Evolutionary conservation across 164 flowering plant species (phyloP), one percentile per base, ranked within the genome.

Genomic region (Chloranthus sessilifolius): DNA sequence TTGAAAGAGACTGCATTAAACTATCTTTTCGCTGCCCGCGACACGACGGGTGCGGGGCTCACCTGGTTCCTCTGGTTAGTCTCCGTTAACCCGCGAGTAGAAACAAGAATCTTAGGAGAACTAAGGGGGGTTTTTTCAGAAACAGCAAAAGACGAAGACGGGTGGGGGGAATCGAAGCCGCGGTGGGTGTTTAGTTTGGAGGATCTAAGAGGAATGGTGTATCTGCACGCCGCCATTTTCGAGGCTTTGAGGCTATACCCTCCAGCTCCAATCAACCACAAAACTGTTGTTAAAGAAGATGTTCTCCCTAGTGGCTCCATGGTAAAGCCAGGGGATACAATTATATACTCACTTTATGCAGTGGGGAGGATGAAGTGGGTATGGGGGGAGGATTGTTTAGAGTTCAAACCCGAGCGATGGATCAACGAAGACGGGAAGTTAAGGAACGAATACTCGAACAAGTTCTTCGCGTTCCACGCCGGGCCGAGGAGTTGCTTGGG

Each of bases 401-500:
- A 71, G 14, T 72, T 64, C 31, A 72, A 59, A 57, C 76, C 76
- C 0, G 73, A 72, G 56, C 61, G 76, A 27, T 72, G 75, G 75
- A 52, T 67, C 5, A 21, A 61, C 2, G 54, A 47, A 17, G 27
- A 45, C 14, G 72, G 72, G 15, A 46, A 43, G 30, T 33, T 71
- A 22, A 64, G 35, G 37, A 50, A 64, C 36, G 72, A 60, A 43
- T 56, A 55, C 1, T 37, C 57, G 9, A 60, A 47, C 36, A 74
- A 71, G 61, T 68, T 71, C 27, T 55, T 50, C 5, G 56, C 61
- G 0, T 74, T 74, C 57, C 66, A 60, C 38, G 57, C 52, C 0
- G 79, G 79, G 2, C 80, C 80, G 2, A 72, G 80, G 52, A 67
- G 50, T 15, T 75, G 80, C 36, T 7, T 72, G 6, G 80, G 80